Conservation (phyloP, 768 basidiomycete genomes). For the Boletales sp. region DNA sequence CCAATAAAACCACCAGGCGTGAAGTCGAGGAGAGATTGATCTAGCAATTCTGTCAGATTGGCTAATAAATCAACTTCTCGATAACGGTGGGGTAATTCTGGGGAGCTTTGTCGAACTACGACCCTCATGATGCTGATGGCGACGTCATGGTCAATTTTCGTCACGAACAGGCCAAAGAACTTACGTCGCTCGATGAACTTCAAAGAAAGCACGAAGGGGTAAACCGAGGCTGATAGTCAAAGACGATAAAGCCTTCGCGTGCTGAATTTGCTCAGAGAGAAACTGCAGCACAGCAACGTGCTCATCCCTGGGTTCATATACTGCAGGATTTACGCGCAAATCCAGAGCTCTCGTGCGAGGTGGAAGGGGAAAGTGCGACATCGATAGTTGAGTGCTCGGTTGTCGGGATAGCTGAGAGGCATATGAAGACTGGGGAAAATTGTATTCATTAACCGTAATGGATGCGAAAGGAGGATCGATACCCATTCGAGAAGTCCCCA, state of each 20-base stretch:
- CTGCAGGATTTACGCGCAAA: slow-evolving; percentile 1
- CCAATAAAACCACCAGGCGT: slow-evolving; percentile 25
- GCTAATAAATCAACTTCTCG: slow-evolving; percentile 7
- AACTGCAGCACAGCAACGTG: slow-evolving; percentile 23
- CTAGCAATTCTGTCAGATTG: slow-evolving; percentile 21
- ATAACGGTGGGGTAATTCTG: neutral
- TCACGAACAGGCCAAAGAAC: neutral
- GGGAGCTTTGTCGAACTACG: neutral
- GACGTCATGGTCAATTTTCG: neutral
- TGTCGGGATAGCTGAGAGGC: slow-evolving; percentile 3
- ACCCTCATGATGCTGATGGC: slow-evolving; percentile 9
- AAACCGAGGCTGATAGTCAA: slow-evolving; percentile 17
- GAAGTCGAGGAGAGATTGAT: slow-evolving; percentile 23
- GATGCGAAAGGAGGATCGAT: neutral
- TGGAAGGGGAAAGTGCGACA: slow-evolving; percentile 10
- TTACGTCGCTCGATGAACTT: slow-evolving; percentile 19
- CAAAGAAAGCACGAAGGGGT: slow-evolving; percentile 20
- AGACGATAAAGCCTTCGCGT: slow-evolving; percentile 24
- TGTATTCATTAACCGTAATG: slow-evolving; percentile 3
- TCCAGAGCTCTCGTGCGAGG: slow-evolving; percentile 1
- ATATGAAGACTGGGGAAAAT: slow-evolving; percentile 13
- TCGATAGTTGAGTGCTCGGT: neutral
- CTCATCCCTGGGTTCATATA: slow-evolving; percentile 13
- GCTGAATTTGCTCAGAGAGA: slow-evolving; percentile 25
- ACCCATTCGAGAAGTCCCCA: slow-evolving; percentile 26